phyloP scores from a whole-genome alignment of 2,329 filamentous ascomycete species.

The Aspergillus quadrilineatus region DNA sequence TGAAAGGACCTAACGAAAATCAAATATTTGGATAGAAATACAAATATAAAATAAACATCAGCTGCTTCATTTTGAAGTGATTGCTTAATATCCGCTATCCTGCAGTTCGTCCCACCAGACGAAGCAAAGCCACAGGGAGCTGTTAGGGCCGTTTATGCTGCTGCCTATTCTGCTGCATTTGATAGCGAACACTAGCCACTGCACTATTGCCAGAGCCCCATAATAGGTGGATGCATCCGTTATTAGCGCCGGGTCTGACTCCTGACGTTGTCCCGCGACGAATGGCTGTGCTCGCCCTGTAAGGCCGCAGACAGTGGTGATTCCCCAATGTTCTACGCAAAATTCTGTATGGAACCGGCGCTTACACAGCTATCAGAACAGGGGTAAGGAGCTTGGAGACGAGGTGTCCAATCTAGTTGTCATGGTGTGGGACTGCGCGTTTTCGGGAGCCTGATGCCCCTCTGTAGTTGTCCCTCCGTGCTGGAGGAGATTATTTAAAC shows the following conservation, averaged over 20 bases:
- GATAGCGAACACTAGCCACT: neutral
- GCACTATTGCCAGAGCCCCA: neutral
- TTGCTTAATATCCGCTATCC: neutral
- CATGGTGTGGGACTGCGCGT: neutral
- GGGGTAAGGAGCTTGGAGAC: neutral
- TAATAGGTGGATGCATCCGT: constrained; percentile 16
- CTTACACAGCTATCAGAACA: neutral
- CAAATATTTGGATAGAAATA: too few species aligned
- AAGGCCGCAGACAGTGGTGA: neutral
- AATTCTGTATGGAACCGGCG: neutral
- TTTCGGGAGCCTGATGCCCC: neutral
- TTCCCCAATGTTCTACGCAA: too few species aligned
- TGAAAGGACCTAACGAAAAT: too few species aligned
- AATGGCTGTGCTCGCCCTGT: constrained; percentile 4
- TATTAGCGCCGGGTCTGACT: constrained; percentile 11
- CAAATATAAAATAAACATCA: too few species aligned
- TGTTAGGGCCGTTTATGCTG: neutral
- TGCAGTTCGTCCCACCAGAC: neutral
- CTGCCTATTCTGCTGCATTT: neutral
- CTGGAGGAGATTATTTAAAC: constrained; percentile 2
- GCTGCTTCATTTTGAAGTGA: neutral
- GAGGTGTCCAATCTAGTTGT: neutral
- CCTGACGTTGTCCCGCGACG: neutral
- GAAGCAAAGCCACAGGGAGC: neutral
- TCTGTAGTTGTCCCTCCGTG: neutral